phyloP scores from a whole-genome alignment of 345 rosid species.

The Geranium rotundifolium region DNA sequence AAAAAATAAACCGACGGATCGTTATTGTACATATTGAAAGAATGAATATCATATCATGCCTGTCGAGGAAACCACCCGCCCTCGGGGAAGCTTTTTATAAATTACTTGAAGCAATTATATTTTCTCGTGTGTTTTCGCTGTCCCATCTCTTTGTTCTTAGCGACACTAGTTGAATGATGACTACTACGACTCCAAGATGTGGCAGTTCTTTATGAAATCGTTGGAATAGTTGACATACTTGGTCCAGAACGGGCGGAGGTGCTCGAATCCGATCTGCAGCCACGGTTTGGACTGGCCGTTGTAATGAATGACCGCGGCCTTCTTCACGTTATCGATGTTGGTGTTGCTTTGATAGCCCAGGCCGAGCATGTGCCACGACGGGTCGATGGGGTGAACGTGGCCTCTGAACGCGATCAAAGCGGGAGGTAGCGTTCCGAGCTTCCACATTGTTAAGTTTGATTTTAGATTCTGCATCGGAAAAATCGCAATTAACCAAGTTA shows the following conservation, averaged over 20 bases:
- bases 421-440: constrained; percentile 97
- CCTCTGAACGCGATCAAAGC: constrained; percentile 92
- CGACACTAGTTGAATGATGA: constrained; percentile 11
- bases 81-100: constrained; percentile 18
- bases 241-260: constrained; percentile 90
- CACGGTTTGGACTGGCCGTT: constrained; percentile 98
- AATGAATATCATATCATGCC: constrained; percentile 32
- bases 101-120: constrained; percentile 14
- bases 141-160: constrained; percentile 19
- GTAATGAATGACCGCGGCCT: constrained; percentile 91
- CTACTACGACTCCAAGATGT: constrained; percentile 63
- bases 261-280: constrained; percentile 92
- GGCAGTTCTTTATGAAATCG: constrained; percentile 87
- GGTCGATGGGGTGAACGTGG: constrained; percentile 68
- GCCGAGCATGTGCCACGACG: constrained; percentile 98
- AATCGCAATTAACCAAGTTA: too few species aligned
- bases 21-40: constrained; percentile 39
- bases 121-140: constrained; percentile 19
- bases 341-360: constrained; percentile 87
- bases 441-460: constrained; percentile 91
- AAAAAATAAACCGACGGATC: constrained; percentile 23
- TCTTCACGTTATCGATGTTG: constrained; percentile 42
- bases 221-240: constrained; percentile 78
- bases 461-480: constrained; percentile 56
- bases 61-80: not conserved